Percentiles rank a stretch among this genome's conserved stretches.
Conservation (phyloP, 2,329 filamentous ascomycete genomes). For the Colletotrichum echinochloae region DNA sequence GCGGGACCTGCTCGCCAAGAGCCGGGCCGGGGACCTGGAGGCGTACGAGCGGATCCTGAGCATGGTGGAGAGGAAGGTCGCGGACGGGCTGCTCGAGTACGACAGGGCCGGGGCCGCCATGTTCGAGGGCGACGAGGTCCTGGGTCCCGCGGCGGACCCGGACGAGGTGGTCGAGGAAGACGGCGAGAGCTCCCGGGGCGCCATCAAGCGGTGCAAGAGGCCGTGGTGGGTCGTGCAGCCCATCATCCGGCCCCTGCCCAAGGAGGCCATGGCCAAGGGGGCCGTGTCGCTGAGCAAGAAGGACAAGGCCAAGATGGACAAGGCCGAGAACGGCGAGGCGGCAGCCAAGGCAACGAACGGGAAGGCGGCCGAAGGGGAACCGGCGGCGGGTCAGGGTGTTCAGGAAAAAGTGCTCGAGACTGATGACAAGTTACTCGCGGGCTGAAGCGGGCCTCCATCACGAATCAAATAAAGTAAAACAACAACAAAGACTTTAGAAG, state of each 20-base stretch:
- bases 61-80: constrained; percentile 81
- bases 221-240: constrained; percentile 94
- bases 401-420: constrained; percentile 38
- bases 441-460: background rate
- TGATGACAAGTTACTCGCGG: constrained; percentile 41
- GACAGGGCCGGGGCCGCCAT: constrained; percentile 63
- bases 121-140: constrained; percentile 55
- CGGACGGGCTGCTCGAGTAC: constrained; percentile 78
- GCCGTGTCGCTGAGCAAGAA: constrained; percentile 82
- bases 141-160: constrained; percentile 40
- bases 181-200: constrained; percentile 71
- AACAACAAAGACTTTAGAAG: background rate
- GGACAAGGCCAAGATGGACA: constrained; percentile 60
- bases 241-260: constrained; percentile 85
- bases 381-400: constrained; percentile 23
- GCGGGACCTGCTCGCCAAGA: constrained; percentile 82
- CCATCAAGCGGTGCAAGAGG: constrained; percentile 78
- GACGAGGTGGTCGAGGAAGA: constrained; percentile 52
- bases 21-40: constrained; percentile 76
- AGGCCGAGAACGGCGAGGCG: constrained; percentile 46
- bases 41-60: constrained; percentile 81
- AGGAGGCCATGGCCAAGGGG: constrained; percentile 87
- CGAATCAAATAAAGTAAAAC: background rate
- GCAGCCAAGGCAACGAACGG: constrained; percentile 23
- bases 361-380: constrained; percentile 1